Percentiles rank a stretch among this genome's conserved stretches.
These are phyloP conservation scores for Penicillium dipodomyicola DNA, from an alignment of 495 filamentous ascomycete genomes.

Conservation along the genomic window DNA sequence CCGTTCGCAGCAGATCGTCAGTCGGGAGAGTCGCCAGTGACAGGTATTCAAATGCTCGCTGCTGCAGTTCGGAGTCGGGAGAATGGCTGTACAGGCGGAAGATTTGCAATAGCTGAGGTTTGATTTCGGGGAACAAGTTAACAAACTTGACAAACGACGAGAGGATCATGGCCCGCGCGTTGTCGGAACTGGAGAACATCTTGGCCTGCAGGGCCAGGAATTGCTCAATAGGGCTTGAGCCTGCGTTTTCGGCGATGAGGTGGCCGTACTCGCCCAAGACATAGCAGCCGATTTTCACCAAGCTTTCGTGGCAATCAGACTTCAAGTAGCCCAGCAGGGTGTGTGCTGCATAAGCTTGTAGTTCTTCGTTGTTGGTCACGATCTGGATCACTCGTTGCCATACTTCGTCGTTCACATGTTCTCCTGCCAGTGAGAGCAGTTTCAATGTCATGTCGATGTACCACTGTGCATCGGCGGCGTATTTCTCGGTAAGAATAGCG, in stretches of 20 bases:
- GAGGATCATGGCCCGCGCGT: conserved; percentile 88
- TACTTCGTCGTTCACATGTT: conserved; percentile 98
- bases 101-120: conserved; percentile 85
- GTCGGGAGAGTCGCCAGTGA: conserved; percentile 79
- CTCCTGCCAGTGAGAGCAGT: conserved; percentile 92
- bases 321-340: conserved; percentile 89
- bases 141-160: conserved; percentile 97
- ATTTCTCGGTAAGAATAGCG: conserved; percentile 96
- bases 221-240: conserved; percentile 96
- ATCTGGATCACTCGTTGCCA: conserved; percentile 99
- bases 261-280: conserved; percentile 96
- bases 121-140: conserved; percentile 98
- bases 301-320: conserved; percentile 89
- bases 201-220: conserved; percentile 91
- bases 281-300: conserved; percentile 97
- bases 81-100: conserved; percentile 94
- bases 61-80: conserved; percentile 91
- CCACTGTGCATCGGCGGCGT: conserved; percentile 97
- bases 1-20: conserved; percentile 90
- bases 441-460: conserved; percentile 97
- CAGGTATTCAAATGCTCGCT: conserved; percentile 94
- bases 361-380: conserved; percentile 97
- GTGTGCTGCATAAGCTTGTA: conserved; percentile 94
- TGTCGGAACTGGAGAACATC: conserved; percentile 82
- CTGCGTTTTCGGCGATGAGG: conserved; percentile 89